Percentiles rank a stretch among this genome's conserved stretches.
Evolutionary conservation across 768 basidiomycete genomes (phyloP).

Genomic region (Tremella yokohamensis): DNA sequence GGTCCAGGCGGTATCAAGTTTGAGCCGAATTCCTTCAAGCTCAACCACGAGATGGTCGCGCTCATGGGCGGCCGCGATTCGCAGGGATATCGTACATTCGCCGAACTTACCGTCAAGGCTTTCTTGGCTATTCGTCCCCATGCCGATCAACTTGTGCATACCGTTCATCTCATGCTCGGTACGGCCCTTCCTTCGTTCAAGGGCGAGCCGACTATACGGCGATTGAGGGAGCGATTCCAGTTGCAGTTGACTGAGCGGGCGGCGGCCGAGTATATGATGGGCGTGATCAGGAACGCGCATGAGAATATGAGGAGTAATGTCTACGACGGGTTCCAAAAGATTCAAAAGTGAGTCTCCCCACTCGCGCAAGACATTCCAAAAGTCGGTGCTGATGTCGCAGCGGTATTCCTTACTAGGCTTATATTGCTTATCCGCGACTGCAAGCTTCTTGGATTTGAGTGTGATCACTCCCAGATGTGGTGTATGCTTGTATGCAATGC

Average conservation of each 20-base stretch:
- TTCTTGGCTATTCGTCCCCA: conserved; percentile 96
- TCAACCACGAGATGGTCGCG: conserved; percentile 97
- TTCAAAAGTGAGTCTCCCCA: conserved; percentile 42
- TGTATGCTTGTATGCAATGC: too few relatives aligned
- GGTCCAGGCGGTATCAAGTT: conserved; percentile 96
- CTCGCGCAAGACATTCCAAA: neutral
- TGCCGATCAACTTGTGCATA: conserved; percentile 81
- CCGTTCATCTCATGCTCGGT: conserved; percentile 88
- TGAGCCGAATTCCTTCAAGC: conserved; percentile 95
- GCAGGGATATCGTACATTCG: conserved; percentile 90
- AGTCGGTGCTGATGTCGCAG: conserved; percentile 9
- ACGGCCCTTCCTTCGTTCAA: conserved; percentile 96
- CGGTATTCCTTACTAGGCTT: conserved; percentile 31
- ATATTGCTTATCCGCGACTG: too few relatives aligned
- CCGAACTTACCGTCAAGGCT: conserved; percentile 88
- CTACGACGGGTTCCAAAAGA: conserved; percentile 86
- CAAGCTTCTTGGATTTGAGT: too few relatives aligned
- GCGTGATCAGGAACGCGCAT: conserved; percentile 82
- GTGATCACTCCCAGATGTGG: too few relatives aligned
- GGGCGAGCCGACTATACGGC: conserved; percentile 83
- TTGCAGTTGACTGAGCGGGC: conserved; percentile 77
- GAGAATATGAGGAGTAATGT: conserved; percentile 90
- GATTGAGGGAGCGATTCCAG: conserved; percentile 82
- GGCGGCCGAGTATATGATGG: conserved; percentile 91
- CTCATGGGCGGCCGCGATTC: conserved; percentile 94